These are phyloP conservation scores for Stephanodiscus minutulus DNA, from an alignment of 108 stramenopile species.

Conservation along the genomic window DNA sequence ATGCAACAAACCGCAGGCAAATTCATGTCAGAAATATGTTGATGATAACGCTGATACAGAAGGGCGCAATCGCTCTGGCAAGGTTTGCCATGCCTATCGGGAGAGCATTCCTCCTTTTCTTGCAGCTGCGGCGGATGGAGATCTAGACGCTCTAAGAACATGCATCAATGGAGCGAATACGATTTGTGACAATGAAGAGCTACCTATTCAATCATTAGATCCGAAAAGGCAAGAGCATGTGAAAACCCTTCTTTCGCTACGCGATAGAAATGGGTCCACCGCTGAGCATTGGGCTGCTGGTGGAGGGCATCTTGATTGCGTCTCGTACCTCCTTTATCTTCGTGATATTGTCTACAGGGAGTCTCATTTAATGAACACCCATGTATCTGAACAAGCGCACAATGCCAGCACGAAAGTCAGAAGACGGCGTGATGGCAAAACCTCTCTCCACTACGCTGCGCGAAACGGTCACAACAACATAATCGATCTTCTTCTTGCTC, in stretches of 20 bases:
- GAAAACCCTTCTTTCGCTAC: constrained; percentile 39
- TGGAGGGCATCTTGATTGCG: constrained; percentile 66
- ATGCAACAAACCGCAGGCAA: background rate
- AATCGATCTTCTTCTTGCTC: constrained; percentile 49
- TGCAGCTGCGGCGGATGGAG: constrained; percentile 71
- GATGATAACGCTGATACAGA: constrained; percentile 1
- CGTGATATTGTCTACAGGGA: constrained; percentile 25
- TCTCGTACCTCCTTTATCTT: constrained; percentile 57
- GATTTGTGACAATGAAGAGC: background rate
- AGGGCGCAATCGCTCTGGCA: constrained; percentile 58
- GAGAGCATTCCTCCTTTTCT: constrained; percentile 74
- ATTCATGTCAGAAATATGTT: background rate
- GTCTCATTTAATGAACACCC: background rate
- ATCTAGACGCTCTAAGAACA: constrained; percentile 36
- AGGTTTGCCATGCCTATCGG: constrained; percentile 52
- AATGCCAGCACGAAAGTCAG: constrained; percentile 38
- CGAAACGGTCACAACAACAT: constrained; percentile 75
- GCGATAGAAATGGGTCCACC: constrained; percentile 69
- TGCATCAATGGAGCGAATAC: constrained; percentile 10
- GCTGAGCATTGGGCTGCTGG: constrained; percentile 83
- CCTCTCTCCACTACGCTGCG: constrained; percentile 83
- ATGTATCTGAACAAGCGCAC: background rate
- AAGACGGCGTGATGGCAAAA: constrained; percentile 86
- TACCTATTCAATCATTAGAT: constrained; percentile 7
- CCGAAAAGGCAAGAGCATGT: constrained; percentile 8